A percentile compares a stretch with the other conserved stretches of the same genome.
Conservation (phyloP, 2,329 filamentous ascomycete species). For the Scytalidium sp. region DNA sequence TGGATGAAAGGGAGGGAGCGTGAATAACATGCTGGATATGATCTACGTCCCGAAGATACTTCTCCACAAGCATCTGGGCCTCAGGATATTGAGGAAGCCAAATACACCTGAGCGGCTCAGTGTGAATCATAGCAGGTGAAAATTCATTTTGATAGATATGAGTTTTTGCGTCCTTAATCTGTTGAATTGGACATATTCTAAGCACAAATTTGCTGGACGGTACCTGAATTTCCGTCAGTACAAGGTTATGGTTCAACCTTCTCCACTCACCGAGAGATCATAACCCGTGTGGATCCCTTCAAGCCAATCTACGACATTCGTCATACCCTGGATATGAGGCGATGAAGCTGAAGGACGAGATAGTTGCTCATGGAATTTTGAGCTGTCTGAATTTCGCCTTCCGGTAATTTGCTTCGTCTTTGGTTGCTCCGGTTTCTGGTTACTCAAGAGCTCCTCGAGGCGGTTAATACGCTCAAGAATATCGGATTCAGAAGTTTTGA, state of each 20-base stretch:
- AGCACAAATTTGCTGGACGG: constrained; percentile 5
- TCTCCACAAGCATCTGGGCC: constrained; percentile 12
- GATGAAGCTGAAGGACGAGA: neutral
- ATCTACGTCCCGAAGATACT: constrained; percentile 8
- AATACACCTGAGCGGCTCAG: constrained; percentile 9
- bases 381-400: neutral
- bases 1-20: constrained; percentile 8
- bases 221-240: neutral
- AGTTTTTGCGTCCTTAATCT: constrained; percentile 4
- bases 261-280: constrained; percentile 2
- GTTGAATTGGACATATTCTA: constrained; percentile 9
- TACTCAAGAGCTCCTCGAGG: constrained; percentile 8
- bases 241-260: neutral
- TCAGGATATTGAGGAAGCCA: constrained; percentile 11
- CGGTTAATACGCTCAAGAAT: constrained; percentile 10
- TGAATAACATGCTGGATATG: constrained; percentile 13
- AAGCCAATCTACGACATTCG: constrained; percentile 9
- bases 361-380: neutral
- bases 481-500: constrained; percentile 2
- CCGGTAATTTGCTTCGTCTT: neutral
- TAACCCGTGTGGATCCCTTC: constrained; percentile 7
- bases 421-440: constrained; percentile 1
- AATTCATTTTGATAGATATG: constrained; percentile 6
- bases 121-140: neutral
- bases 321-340: constrained; percentile 4